Conservation (phyloP, 208 protist species). For the Spongospora subterranea region DNA sequence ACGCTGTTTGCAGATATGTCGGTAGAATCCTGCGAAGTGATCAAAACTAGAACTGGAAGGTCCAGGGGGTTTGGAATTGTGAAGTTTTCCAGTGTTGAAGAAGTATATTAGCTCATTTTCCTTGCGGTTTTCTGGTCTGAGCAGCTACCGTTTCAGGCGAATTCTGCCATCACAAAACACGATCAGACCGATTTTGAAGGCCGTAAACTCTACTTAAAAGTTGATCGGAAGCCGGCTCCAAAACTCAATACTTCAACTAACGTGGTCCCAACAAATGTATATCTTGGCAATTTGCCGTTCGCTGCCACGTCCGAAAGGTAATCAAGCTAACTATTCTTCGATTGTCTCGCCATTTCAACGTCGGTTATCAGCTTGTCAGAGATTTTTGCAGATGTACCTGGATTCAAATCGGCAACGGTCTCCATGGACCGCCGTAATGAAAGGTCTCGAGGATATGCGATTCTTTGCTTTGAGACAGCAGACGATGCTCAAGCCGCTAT, state of each 20-base stretch:
- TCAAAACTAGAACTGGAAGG: not conserved
- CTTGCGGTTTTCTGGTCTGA: not conserved
- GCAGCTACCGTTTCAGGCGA: not conserved
- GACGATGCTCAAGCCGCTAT: constrained; percentile 18
- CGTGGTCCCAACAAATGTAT: not conserved
- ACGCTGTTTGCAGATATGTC: not conserved
- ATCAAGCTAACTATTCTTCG: not conserved
- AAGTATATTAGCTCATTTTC: not conserved
- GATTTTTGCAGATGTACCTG: not conserved
- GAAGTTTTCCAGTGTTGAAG: not conserved
- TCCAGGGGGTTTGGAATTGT: constrained; percentile 36
- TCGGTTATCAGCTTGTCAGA: not conserved
- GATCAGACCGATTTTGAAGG: constrained; percentile 43
- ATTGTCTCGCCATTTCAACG: not conserved
- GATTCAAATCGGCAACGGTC: not conserved
- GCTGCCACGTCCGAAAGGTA: constrained; percentile 46
- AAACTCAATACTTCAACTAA: not conserved
- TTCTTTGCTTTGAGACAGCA: not conserved
- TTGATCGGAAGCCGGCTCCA: not conserved
- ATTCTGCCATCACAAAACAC: not conserved
- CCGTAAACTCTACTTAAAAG: constrained; percentile 19
- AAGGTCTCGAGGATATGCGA: not conserved
- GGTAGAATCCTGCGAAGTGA: not conserved
- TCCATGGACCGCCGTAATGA: not conserved
- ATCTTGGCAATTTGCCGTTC: constrained; percentile 5